Evolutionary conservation across 202 grass and related monocot species (phyloP).

Genomic region (Setaria italica): DNA sequence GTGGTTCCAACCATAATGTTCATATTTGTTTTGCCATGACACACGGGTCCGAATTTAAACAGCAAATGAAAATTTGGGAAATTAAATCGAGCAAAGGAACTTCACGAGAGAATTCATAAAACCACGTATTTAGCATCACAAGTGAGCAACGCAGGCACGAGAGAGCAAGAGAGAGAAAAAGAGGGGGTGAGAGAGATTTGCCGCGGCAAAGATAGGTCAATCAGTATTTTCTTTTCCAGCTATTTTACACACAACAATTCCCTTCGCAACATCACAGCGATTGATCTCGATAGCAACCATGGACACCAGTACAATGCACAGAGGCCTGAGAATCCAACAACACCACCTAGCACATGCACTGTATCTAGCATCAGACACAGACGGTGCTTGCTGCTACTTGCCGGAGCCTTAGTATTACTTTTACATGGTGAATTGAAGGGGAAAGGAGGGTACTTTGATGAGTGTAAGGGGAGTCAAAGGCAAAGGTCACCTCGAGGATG

Average conservation of each 20-base stretch:
- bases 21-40: neutral
- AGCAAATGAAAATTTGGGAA: neutral
- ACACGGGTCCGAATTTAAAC: neutral
- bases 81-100: neutral
- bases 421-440: constrained; percentile 3
- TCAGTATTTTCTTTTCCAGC: neutral
- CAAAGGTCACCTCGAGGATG: constrained; percentile 91
- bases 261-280: neutral
- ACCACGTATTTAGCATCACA: neutral
- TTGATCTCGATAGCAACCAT: constrained; percentile 28
- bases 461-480: constrained; percentile 40
- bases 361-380: constrained; percentile 10
- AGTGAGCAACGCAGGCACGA: neutral
- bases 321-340: constrained; percentile 12
- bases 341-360: neutral
- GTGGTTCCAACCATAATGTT: constrained; percentile 6
- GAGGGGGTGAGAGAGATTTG: neutral
- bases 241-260: constrained; percentile 1
- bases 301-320: constrained; percentile 25
- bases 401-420: constrained; percentile 25
- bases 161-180: neutral
- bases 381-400: neutral
- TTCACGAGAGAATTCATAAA: neutral
- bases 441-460: neutral
- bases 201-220: neutral